Base-by-base conservation (phyloP, 441 rosid species). In the Adansonia rubrostipa region DNA sequence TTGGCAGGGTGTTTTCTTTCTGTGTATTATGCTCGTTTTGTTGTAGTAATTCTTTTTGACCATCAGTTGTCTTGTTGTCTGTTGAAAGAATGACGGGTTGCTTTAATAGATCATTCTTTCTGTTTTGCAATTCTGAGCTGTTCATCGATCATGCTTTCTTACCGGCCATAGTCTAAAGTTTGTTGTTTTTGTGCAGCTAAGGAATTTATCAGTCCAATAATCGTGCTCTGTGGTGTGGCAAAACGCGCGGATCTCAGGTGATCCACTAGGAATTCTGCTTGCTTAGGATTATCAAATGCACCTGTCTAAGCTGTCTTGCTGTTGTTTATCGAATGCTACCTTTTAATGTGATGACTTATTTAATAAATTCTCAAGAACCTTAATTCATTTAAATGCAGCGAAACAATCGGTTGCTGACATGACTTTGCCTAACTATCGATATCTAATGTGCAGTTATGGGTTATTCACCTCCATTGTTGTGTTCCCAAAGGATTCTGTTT, bases 161-260 rank as follows among this genome's bases (percentile, higher is more conserved):
- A 2, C 50, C 33, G 33, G 10, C 40, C 40, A 47, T 6, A 70
- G 7, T 47, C 67, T 75, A 67, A 80, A 40, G 47, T 17, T 57
- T 48, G 1, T 42, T 72, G 54, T 67, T 77, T 77, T 76, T 69
- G 74, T 85, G 89, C 88, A 90, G 92, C 48, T 90, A 76, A 88
- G 67, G 76, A 81, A 20, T 71, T 80, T 17, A 63, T 20, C 76
- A 10, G 58, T 36, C 54, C 14, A 73, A 75, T 58, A 24, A 82
- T 61, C 79, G 74, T 74, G 80, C 77, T 47, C 57, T 7, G 74
- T 74, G 71, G 83, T 80, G 53, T 9, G 48, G 22, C 62, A 14
- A 20, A 64, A 51, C 10, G 19, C 36, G 69, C 81, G 82, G 67
- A 77, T 80, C 69, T 79, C 47, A 47, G 88, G 79, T 77, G 81